Conservation (phyloP, 2,329 filamentous ascomycete species). For the Amphichorda felina region DNA sequence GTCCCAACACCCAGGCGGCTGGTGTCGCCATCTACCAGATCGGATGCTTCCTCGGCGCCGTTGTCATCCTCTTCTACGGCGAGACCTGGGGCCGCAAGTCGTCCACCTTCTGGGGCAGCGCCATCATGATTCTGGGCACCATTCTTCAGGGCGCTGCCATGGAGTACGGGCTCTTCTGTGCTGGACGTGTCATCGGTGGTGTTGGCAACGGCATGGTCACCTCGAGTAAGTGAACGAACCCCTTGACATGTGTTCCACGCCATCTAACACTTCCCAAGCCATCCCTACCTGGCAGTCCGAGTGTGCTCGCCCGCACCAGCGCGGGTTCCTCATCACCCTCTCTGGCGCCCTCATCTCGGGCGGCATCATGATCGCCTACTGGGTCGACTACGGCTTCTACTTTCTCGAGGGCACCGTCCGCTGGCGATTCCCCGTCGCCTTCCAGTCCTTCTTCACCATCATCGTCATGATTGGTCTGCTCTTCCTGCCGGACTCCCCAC, state of each 20-base stretch:
- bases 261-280: constrained; percentile 5
- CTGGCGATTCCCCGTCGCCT: constrained; percentile 20
- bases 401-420: constrained; percentile 15
- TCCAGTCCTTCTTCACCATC: constrained; percentile 16
- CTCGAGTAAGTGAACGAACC: constrained; percentile 7
- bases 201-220: constrained; percentile 16
- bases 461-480: constrained; percentile 41
- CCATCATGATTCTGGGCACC: constrained; percentile 16
- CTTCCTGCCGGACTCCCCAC: constrained; percentile 34
- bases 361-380: constrained; percentile 19
- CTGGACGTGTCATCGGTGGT: constrained; percentile 13
- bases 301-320: constrained; percentile 13
- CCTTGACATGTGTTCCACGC: not conserved
- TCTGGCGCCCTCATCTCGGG: constrained; percentile 15
- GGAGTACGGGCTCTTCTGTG: constrained; percentile 12
- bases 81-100: constrained; percentile 17
- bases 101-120: constrained; percentile 17
- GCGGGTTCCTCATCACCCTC: constrained; percentile 14
- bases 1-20: constrained; percentile 15
- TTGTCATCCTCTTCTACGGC: constrained; percentile 15
- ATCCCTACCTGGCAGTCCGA: constrained; percentile 17
- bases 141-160: constrained; percentile 12
- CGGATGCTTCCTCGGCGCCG: constrained; percentile 15
- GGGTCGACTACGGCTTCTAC: constrained; percentile 18
- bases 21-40: constrained; percentile 15